These are phyloP conservation scores for Plantago major DNA, from an alignment of 257 asterid species.

Conservation along the genomic window DNA sequence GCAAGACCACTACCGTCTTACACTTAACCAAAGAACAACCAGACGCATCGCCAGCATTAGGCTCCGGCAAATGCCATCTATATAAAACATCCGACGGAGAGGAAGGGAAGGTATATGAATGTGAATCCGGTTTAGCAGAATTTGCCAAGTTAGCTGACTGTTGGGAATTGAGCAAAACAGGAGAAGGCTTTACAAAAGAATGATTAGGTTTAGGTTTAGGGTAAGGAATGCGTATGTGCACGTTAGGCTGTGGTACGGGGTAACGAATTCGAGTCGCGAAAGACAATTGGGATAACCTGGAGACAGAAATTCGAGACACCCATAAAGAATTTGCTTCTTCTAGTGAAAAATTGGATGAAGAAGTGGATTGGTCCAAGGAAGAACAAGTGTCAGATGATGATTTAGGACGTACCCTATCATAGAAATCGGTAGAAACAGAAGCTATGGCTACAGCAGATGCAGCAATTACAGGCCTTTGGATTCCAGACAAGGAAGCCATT, in stretches of 20 bases:
- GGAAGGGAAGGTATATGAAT: constrained; percentile 30
- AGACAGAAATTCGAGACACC: constrained; percentile 56
- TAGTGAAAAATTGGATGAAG: constrained; percentile 22
- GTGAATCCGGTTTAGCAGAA: constrained; percentile 49
- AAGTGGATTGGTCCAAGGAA: constrained; percentile 42
- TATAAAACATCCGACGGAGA: constrained; percentile 53
- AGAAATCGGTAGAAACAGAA: constrained; percentile 73
- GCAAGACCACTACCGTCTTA: constrained; percentile 82
- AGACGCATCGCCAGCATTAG: constrained; percentile 37
- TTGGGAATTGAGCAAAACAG: constrained; percentile 38
- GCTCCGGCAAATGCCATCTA: constrained; percentile 88
- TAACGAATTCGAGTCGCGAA: constrained; percentile 37
- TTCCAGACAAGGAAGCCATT: constrained; percentile 79
- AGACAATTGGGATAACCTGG: constrained; percentile 58
- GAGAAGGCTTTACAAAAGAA: constrained; percentile 40
- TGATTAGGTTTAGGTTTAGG: constrained; percentile 26
- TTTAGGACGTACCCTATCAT: constrained; percentile 47
- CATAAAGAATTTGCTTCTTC: constrained; percentile 45
- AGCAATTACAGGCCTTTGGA: constrained; percentile 77
- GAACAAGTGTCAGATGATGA: constrained; percentile 31
- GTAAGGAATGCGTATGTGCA: constrained; percentile 30
- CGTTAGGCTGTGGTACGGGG: constrained; percentile 41
- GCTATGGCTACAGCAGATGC: constrained; percentile 83
- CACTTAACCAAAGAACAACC: constrained; percentile 51
- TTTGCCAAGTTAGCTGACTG: constrained; percentile 55